These are phyloP conservation scores for Debaryomycetaceae sp. DNA, from an alignment of 1,139 yeast genomes.

Conservation along the genomic window DNA sequence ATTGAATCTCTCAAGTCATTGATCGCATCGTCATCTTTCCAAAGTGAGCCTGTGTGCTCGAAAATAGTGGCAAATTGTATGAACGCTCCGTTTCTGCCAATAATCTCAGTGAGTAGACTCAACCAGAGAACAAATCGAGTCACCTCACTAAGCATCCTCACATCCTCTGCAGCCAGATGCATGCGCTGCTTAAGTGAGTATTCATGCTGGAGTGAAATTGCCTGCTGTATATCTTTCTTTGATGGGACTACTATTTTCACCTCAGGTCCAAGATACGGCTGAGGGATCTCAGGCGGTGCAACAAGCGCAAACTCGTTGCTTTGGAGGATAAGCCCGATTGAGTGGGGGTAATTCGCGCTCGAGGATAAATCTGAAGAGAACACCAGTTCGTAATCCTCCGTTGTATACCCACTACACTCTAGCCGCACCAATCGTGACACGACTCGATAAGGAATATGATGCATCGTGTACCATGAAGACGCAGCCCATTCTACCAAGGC, in stretches of 20 bases:
- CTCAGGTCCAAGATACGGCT: conserved; percentile 38
- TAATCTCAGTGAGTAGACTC: conserved; percentile 13
- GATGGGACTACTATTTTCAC: conserved; percentile 33
- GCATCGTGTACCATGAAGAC: conserved; percentile 2
- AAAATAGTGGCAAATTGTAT: conserved; percentile 17
- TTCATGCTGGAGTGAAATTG: conserved; percentile 28
- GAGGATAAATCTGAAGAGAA: too few relatives aligned
- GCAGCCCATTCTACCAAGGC: conserved; percentile 6
- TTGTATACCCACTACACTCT: conserved; percentile 12
- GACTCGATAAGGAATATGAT: conserved; percentile 5
- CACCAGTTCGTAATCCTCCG: conserved; percentile 15
- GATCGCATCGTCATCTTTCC: conserved; percentile 14
- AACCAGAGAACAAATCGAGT: conserved; percentile 38
- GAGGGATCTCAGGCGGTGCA: conserved; percentile 30
- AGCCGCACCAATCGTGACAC: conserved; percentile 7
- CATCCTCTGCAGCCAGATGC: conserved; percentile 37
- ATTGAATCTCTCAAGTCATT: conserved; percentile 12
- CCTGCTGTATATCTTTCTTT: conserved; percentile 25
- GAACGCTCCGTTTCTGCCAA: neutral
- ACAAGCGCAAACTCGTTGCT: conserved; percentile 20
- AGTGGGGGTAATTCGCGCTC: neutral
- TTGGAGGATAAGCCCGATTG: conserved; percentile 14
- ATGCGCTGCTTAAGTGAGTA: conserved; percentile 33
- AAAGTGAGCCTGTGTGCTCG: conserved; percentile 20
- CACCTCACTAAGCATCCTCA: conserved; percentile 32